phyloP scores from a whole-genome alignment of 2,329 filamentous ascomycete genomes.

The Nemania sp. region DNA sequence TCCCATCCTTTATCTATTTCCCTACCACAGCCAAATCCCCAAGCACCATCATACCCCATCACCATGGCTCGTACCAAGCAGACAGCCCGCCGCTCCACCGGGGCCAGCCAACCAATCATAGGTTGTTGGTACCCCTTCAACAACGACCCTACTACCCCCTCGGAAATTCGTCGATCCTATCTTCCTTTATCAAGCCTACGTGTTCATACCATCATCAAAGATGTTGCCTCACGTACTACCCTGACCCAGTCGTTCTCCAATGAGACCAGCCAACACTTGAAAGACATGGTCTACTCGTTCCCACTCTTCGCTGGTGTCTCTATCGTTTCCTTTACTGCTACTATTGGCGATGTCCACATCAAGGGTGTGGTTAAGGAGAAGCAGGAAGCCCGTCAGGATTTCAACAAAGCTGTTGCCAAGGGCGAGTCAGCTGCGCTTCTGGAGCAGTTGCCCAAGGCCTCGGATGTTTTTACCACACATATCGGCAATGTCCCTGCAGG shows the following conservation, averaged over 20 bases:
- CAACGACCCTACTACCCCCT: neutral
- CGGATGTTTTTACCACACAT: conserved; percentile 30
- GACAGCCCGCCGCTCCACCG: neutral
- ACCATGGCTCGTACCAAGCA: conserved; percentile 17
- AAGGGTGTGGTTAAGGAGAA: conserved; percentile 31
- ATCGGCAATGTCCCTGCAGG: conserved; percentile 31
- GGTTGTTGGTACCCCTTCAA: conserved; percentile 1
- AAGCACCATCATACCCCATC: neutral
- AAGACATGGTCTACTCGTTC: conserved; percentile 33
- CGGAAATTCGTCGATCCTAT: conserved; percentile 17
- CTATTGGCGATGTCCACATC: conserved; percentile 20
- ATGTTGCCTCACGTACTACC: conserved; percentile 29
- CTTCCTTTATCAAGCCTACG: conserved; percentile 15
- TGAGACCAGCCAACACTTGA: conserved; percentile 13
- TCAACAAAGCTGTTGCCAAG: conserved; percentile 20
- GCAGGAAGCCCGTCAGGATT: conserved; percentile 27
- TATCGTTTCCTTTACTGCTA: conserved; percentile 29
- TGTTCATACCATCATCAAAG: conserved; percentile 30
- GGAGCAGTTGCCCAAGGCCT: conserved; percentile 32
- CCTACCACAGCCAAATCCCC: neutral
- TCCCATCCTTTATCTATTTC: conserved; percentile 1
- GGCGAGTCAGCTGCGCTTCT: conserved; percentile 21
- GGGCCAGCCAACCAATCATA: neutral
- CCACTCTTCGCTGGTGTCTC: conserved; percentile 29
- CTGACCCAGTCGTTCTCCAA: conserved; percentile 30